Evolutionary conservation across 106 monocot species (phyloP), one percentile per base, ranked within the genome.

Genomic region (Allium fistulosum): DNA sequence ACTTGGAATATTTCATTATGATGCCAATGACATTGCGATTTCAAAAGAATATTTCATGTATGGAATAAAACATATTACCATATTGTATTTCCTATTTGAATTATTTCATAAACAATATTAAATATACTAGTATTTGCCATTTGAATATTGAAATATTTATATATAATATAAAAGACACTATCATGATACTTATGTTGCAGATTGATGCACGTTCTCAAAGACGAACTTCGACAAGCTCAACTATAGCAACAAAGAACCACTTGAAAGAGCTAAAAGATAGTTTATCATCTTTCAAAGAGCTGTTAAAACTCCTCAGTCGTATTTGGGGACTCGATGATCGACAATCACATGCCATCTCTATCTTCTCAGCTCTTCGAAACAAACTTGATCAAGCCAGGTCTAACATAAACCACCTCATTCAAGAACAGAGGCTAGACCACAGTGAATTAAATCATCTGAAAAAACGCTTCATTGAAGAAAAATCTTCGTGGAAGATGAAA

Each of bases 201-300:
- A 65, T 26, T 28, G 70, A 84, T 28, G 52, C 74, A 16, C 48
- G 13, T 26, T 71, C 79, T 71, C 79, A 64, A 73, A 59, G 74
- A 27, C 46, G 53, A 16, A 51, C 74, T 59, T 53, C 78, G 3
- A 48, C 27, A 17, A 73, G 65, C 63, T 80, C 79, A 56, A n/a
- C 51, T 46, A 11, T 46, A 22, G 68, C 64, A 68, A 72, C 22
- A 10, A 82, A 75, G 56, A 78, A 13, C 56, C 27, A 49, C 55
- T 58, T 94, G 57, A 87, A 84, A 68, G 72, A 87, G 66, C 49
- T 94, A n/a, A 74, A 37, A 22, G 82, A 74, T 59, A 61, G 71
- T 66, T 72, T 90, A 27, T 62, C 59, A 22, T 60, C 94, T 69
- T 82, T 84, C 9, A 84, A 76, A 73, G 90, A 87, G 57, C 80